phyloP scores from a whole-genome alignment of 176 grass and related monocot genomes.

The Phoenix dactylifera region DNA sequence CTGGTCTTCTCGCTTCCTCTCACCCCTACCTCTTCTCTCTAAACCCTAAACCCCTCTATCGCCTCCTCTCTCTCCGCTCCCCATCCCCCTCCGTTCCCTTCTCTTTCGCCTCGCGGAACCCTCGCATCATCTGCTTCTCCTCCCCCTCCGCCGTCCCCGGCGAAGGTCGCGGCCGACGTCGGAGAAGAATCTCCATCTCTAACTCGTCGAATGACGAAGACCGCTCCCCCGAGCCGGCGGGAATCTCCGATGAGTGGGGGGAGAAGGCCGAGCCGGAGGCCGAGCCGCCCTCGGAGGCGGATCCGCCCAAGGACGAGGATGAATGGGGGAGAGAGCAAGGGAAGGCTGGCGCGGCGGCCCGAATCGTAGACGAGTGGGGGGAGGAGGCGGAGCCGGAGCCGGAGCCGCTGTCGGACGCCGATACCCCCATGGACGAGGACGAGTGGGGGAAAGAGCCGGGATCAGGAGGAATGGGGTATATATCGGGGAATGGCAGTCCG shows the following conservation, averaged over 20 bases:
- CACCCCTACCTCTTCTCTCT: constrained; percentile 22
- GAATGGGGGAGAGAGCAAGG: constrained; percentile 25
- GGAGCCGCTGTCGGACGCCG: background rate
- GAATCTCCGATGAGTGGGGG: constrained; percentile 63
- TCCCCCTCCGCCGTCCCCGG: background rate
- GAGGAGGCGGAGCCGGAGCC: constrained; percentile 14
- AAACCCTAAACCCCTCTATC: constrained; percentile 13
- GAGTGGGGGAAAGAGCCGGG: constrained; percentile 38
- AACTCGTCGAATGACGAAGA: background rate
- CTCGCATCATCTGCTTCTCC: constrained; percentile 11
- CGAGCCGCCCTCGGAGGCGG: constrained; percentile 36
- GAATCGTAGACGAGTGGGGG: constrained; percentile 19
- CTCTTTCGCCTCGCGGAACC: background rate
- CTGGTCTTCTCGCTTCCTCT: constrained; percentile 33
- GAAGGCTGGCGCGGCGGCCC: background rate
- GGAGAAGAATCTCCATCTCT: constrained; percentile 1
- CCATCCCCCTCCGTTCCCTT: background rate
- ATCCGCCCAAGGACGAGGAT: constrained; percentile 54
- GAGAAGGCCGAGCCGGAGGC: constrained; percentile 38
- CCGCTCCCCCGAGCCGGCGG: background rate
- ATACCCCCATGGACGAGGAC: constrained; percentile 19
- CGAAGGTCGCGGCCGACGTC: background rate
- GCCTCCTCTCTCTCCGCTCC: background rate
- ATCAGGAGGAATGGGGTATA: background rate
- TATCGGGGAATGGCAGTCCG: constrained; percentile 12